Evolutionary conservation across 1,284 basidiomycete species (phyloP).

Genomic region (Leccinum brunneo-olivaceum): DNA sequence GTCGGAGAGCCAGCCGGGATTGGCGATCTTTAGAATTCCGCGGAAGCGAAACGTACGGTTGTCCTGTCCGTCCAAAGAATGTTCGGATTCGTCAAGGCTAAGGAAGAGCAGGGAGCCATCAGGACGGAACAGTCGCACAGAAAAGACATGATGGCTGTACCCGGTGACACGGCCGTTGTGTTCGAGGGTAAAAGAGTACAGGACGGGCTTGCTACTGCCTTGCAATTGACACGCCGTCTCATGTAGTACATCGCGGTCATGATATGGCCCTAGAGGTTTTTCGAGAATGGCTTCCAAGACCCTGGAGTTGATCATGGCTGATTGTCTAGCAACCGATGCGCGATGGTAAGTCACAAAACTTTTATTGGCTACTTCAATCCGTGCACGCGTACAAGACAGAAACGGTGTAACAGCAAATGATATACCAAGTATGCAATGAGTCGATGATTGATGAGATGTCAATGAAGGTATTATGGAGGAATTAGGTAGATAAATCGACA

Average conservation of each 20-base stretch:
- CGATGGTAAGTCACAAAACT: too few species aligned
- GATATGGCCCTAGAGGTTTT: slow-evolving; percentile 28
- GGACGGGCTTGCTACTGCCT: slow-evolving; percentile 11
- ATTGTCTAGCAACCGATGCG: background rate
- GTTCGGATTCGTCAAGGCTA: slow-evolving; percentile 29
- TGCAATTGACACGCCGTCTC: slow-evolving; percentile 15
- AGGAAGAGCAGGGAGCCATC: slow-evolving; percentile 2
- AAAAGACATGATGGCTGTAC: slow-evolving; percentile 9
- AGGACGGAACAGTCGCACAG: background rate
- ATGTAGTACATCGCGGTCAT: slow-evolving; percentile 22
- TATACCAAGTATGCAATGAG: slow-evolving; percentile 27
- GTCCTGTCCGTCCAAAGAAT: slow-evolving; percentile 12
- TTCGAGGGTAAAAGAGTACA: slow-evolving; percentile 29
- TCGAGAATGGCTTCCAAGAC: slow-evolving; percentile 20
- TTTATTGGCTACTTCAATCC: slow-evolving; percentile 18
- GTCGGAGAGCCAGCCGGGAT: slow-evolving; percentile 41
- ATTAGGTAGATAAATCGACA: slow-evolving; percentile 24
- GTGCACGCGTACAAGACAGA: slow-evolving; percentile 23
- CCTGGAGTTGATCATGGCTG: slow-evolving; percentile 18
- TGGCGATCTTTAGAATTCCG: slow-evolving; percentile 40
- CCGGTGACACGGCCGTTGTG: slow-evolving; percentile 20
- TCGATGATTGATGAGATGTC: slow-evolving; percentile 26
- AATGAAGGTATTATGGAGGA: slow-evolving; percentile 17
- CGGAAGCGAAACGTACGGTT: slow-evolving; percentile 35
- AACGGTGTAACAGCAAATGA: slow-evolving; percentile 25